Evolutionary conservation across 345 rosid genomes (phyloP).

Genomic region (thale cress (Arabidopsis thaliana)): TAIR10.1 NC_003074.8:19735501-19736000

Average conservation of each 20-base stretch:
- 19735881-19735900: not conserved
- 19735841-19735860: conserved; percentile 38
- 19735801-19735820: conserved; percentile 25
- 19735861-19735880: conserved; percentile 33
- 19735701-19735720: conserved; percentile 5
- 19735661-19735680: not conserved
- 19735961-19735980: conserved; percentile 2
- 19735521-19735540: conserved; percentile 30
- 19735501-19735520: conserved; percentile 14
- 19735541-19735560: not conserved
- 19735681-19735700: conserved; percentile 25
- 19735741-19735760: conserved; percentile 12
- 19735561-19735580: not conserved
- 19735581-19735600: not conserved
- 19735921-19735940: conserved; percentile 21
- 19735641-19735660: conserved; percentile 11
- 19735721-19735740: conserved; percentile 5
- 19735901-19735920: conserved; percentile 9
- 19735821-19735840: conserved; percentile 28
- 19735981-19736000: conserved; percentile 10
- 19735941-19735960: conserved; percentile 32
- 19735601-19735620: not conserved
- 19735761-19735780: conserved; percentile 13
- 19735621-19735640: not conserved
- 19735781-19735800: conserved; percentile 10